Evolutionary conservation across 176 grass and related monocot species (phyloP).

Genomic region (Carex myosuroides): DNA sequence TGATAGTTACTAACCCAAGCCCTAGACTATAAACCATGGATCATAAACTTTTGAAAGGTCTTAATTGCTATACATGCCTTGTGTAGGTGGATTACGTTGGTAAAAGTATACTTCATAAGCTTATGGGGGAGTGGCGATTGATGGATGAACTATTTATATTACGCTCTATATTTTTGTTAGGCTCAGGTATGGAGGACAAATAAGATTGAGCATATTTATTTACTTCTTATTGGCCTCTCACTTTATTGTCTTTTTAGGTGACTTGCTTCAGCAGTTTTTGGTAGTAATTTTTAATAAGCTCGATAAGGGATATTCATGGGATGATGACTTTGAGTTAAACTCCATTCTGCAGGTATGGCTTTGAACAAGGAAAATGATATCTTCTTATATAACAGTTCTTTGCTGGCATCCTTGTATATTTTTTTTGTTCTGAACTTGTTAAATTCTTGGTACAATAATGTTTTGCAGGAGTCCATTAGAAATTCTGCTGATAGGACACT

Average conservation of each 20-base stretch:
- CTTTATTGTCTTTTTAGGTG: constrained; percentile 50
- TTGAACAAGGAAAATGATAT: constrained; percentile 12
- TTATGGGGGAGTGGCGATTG: constrained; percentile 91
- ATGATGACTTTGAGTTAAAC: constrained; percentile 97
- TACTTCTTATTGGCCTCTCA: constrained; percentile 7
- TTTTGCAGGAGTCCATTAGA: constrained; percentile 78
- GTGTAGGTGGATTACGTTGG: constrained; percentile 77
- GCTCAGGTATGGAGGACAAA: constrained; percentile 54
- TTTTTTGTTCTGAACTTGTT: not conserved
- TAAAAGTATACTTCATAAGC: constrained; percentile 65
- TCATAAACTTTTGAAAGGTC: not conserved
- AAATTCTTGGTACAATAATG: constrained; percentile 13
- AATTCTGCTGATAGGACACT: constrained; percentile 85
- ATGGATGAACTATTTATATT: constrained; percentile 90
- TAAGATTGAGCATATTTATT: not conserved
- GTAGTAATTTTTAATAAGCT: constrained; percentile 79
- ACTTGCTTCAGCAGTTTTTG: constrained; percentile 93
- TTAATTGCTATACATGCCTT: constrained; percentile 13
- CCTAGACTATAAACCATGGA: not conserved
- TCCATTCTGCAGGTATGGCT: constrained; percentile 73
- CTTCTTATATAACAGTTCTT: not conserved
- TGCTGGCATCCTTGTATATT: constrained; percentile 4
- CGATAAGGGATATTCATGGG: constrained; percentile 80
- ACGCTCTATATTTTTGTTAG: constrained; percentile 85
- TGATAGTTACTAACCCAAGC: not conserved